Evolutionary conservation across 2,329 filamentous ascomycete genomes (phyloP), one percentile per base, ranked within the genome.

Genomic region (Ambrosiella xylebori): DNA sequence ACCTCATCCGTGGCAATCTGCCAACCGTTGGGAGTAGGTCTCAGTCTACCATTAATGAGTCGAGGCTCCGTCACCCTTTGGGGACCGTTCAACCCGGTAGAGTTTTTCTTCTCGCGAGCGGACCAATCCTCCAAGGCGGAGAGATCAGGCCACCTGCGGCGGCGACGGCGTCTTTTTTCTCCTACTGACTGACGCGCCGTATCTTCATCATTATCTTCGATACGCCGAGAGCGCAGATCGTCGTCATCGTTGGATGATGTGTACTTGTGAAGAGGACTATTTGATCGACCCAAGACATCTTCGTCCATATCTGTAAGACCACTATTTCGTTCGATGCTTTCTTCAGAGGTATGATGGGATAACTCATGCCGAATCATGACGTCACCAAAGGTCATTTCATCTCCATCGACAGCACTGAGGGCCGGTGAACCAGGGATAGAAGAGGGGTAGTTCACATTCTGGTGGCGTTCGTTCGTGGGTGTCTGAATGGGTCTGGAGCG

Each of bases 51-150:
- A 61, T 91, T 91, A 60, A 98, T 84, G 64, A 97, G 80, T 65
- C 96, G 83, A 8, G 93, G 93, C 67, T 98, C 93, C 5, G 85
- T 94, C 63, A 97, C 91, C 68, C 86, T 93, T 72, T 95, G 95
- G 52, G 86, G 85, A 2, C 89, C 82, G 45, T 88, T 80, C 57
- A 86, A 87, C 59, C 93, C 88, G 57, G 80, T 91, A 56, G 87
- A 80, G 59, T 84, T 84, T 67, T 95, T 89, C 69, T 95, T 95
- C 69, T 98, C 93, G 63, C 91, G 82, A 3, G 79, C 79, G 61
- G 85, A 88, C 90, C 90, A 98, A 62, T 95, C 87, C 60, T 96
- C 88, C 9, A 98, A 73, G 4, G 87, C 80, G 1, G 80, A 74
- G 13, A 97, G 73, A 67, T 97, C 89, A 0, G 93, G 93, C 89